Percentiles rank a stretch among this genome's conserved stretches.
Conservation (phyloP, 2,329 filamentous ascomycete genomes). For the Xylariaceae sp. region DNA sequence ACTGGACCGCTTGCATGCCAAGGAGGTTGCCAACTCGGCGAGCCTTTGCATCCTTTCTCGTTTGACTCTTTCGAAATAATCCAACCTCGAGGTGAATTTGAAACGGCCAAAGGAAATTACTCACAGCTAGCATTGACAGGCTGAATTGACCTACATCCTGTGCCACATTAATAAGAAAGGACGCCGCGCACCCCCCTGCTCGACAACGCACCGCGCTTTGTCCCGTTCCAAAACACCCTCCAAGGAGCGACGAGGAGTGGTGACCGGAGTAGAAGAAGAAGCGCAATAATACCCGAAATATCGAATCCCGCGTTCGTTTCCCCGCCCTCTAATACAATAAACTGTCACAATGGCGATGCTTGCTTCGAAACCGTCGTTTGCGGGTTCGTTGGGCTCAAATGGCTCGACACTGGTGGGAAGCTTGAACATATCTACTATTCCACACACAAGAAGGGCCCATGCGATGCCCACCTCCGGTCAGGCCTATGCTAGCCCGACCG, state of each 20-base stretch:
- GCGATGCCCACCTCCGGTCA: conserved; percentile 46
- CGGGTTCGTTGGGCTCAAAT: conserved; percentile 48
- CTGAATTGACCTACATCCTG: conserved; percentile 1
- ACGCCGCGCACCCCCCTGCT: conserved; percentile 3
- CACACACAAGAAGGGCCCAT: conserved; percentile 48
- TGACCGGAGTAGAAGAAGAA: conserved; percentile 9
- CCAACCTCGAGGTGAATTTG: background rate
- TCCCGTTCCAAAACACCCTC: conserved; percentile 9
- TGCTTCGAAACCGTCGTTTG: conserved; percentile 67
- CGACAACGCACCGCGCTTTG: conserved; percentile 13
- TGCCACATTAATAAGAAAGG: conserved; percentile 6
- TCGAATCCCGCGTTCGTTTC: conserved; percentile 1
- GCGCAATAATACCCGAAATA: conserved; percentile 1
- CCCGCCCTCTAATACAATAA: conserved; percentile 2
- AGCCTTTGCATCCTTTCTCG: conserved; percentile 2
- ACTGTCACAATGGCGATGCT: conserved; percentile 63
- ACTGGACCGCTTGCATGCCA: background rate
- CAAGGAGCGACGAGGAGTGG: conserved; percentile 12
- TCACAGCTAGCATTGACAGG: conserved; percentile 2
- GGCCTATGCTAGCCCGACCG: conserved; percentile 74
- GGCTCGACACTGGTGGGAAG: conserved; percentile 42
- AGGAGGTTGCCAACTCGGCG: conserved; percentile 1
- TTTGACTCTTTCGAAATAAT: background rate
- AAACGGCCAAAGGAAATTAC: background rate
- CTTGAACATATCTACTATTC: conserved; percentile 45